Conservation (phyloP, 257 asterid species). For the Scutellaria baicalensis region DNA sequence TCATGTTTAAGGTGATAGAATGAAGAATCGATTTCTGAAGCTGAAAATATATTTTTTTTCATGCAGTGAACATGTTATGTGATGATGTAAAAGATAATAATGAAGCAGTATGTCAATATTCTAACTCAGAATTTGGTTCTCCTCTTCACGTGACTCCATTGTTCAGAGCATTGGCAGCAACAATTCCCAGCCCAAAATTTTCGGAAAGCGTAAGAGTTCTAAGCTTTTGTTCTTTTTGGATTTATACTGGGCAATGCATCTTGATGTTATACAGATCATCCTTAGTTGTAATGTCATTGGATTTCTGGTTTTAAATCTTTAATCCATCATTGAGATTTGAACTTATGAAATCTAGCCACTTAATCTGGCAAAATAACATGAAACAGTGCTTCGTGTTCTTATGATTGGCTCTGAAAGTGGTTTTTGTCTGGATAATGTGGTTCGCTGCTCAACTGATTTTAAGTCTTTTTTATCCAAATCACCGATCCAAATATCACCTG, state of each 20-base stretch:
- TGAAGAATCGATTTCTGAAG: conserved; percentile 2
- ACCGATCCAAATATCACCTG: not conserved
- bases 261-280: not conserved
- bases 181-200: conserved; percentile 91
- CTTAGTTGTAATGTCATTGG: not conserved
- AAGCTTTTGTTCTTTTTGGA: conserved; percentile 3
- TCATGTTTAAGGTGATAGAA: not conserved
- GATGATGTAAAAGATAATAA: conserved; percentile 23
- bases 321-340: not conserved
- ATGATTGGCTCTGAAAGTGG: not conserved
- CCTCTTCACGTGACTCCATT: conserved; percentile 85
- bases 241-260: not conserved
- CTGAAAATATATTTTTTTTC: conserved; percentile 7
- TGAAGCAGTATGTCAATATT: conserved; percentile 36
- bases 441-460: not conserved
- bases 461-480: not conserved
- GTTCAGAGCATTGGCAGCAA: conserved; percentile 89
- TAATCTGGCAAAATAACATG: not conserved
- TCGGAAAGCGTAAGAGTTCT: conserved; percentile 86
- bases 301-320: not conserved
- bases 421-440: not conserved
- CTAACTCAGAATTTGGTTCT: conserved; percentile 55
- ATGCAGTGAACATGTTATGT: conserved; percentile 33
- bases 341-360: not conserved
- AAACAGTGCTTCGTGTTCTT: not conserved